Evolutionary conservation across 176 grass and related monocot species (phyloP), one percentile per base, ranked within the genome.

Genomic region (Aegilops bicornis): DNA sequence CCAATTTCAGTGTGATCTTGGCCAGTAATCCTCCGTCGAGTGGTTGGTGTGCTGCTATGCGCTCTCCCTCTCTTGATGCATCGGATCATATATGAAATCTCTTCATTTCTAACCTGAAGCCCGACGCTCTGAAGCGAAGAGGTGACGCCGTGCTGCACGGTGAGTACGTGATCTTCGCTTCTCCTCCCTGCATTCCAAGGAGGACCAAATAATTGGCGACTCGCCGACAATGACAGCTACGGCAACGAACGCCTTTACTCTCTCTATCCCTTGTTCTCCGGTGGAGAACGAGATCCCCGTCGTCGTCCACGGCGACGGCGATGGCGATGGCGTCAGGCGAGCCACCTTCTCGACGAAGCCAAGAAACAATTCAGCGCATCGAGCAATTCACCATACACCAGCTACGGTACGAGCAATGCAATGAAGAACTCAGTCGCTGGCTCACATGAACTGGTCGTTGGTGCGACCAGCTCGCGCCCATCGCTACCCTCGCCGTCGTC

Each of bases 241-340:
- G 27, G 27, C 27, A 27, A 27, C 27, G 27, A 31, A 31, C 30
- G 30, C 19, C 29, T 81, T 27, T 85, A 91, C 89, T 25, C 11
- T 31, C 4, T 68, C 13, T 89, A 3, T 42, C 66, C 59, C 79
- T 89, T 68, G 78, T 89, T 60, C 88, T 84, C 65, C 93, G 32
- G 79, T 90, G 35, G 10, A 95, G 88, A 84, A 98, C 76, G 17
- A 95, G 93, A 86, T 95, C 90, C 37, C 93, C 96, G 40, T 98
- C 96, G 35, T 91, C 56, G 67, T 98, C 96, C 84, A 94, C 75
- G 10, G 62, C 71, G n/a, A 94, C 61, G 31, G 48, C n/a, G n/a
- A 94, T 70, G 10, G 62, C 45, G 37, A 48, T 3, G 11, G 54
- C 47, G 15, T 62, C 85, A 15, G 39, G 23, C 0, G 7, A 84